Percentiles rank a stretch among this genome's conserved stretches.
Evolutionary conservation across 2,329 filamentous ascomycete genomes (phyloP).

Genomic region (Botrytis elliptica): DNA sequence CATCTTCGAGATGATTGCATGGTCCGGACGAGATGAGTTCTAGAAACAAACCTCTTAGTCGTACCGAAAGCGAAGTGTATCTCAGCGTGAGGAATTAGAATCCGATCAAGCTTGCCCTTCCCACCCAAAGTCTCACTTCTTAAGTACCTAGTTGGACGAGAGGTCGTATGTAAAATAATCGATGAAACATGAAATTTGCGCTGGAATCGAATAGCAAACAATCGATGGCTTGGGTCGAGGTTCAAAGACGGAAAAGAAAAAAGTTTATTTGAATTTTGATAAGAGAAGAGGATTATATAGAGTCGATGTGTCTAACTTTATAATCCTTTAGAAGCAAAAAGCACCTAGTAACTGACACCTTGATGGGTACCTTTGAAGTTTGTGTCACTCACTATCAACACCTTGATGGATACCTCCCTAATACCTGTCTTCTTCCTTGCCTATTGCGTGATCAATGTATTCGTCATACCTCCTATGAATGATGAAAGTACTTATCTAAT

Average conservation of each 20-base stretch:
- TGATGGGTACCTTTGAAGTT: not conserved
- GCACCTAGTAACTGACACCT: not conserved
- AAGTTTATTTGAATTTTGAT: not conserved
- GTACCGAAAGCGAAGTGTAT: too few species aligned
- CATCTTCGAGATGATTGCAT: not conserved
- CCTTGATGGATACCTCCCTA: slow-evolving; percentile 2
- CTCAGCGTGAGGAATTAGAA: not conserved
- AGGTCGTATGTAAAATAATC: not conserved
- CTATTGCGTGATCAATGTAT: not conserved
- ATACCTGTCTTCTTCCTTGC: not conserved
- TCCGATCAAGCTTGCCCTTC: not conserved
- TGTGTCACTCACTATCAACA: not conserved
- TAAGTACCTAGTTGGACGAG: not conserved
- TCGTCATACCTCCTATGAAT: not conserved
- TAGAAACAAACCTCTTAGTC: not conserved
- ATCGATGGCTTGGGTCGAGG: not conserved
- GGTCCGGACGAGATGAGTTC: not conserved
- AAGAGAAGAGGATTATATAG: not conserved
- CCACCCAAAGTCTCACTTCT: not conserved
- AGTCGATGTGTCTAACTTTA: not conserved
- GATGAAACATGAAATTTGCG: not conserved
- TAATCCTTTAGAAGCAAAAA: not conserved
- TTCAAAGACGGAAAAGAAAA: not conserved
- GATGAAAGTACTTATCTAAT: not conserved
- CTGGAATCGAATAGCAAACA: not conserved